These are phyloP conservation scores for Phytophthora nicotianae DNA, from an alignment of 352 stramenopile genomes.

Conservation along the genomic window DNA sequence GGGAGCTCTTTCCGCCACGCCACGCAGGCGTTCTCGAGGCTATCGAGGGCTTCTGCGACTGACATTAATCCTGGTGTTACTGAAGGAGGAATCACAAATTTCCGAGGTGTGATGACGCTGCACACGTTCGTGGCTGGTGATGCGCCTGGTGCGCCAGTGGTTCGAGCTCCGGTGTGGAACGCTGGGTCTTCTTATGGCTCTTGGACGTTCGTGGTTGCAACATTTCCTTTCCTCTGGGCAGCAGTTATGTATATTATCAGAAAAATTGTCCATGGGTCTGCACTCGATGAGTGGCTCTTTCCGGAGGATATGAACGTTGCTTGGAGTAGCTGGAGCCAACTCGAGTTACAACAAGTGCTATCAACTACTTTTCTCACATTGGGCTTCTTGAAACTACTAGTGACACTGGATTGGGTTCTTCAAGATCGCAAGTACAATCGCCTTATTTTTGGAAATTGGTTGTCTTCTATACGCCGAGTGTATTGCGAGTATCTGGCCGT, in stretches of 20 bases:
- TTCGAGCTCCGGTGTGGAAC: constrained; percentile 30
- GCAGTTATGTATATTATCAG: constrained; percentile 17
- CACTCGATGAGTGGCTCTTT: constrained; percentile 14
- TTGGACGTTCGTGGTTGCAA: constrained; percentile 54
- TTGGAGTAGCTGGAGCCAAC: constrained; percentile 27
- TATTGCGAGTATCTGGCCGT: constrained; percentile 31
- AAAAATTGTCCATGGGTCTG: constrained; percentile 10
- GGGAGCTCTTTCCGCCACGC: constrained; percentile 34
- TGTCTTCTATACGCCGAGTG: constrained; percentile 27
- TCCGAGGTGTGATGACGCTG: constrained; percentile 12
- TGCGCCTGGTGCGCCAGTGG: constrained; percentile 13
- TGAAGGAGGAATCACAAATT: not conserved
- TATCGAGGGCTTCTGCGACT: constrained; percentile 23
- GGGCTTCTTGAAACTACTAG: constrained; percentile 42
- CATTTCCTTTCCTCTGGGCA: constrained; percentile 47
- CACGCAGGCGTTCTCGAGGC: constrained; percentile 31
- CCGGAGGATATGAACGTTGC: constrained; percentile 15
- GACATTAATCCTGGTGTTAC: not conserved
- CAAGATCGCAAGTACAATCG: constrained; percentile 42
- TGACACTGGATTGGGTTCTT: constrained; percentile 51
- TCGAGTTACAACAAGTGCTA: constrained; percentile 39
- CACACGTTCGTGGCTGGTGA: constrained; percentile 28
- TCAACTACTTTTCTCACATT: constrained; percentile 45
- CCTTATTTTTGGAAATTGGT: constrained; percentile 37
- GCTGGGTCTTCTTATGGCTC: constrained; percentile 45